Percentiles rank a stretch among this genome's conserved stretches.
phyloP scores from a whole-genome alignment of 2,329 filamentous ascomycete species.

The Aspergillus japonicus region DNA sequence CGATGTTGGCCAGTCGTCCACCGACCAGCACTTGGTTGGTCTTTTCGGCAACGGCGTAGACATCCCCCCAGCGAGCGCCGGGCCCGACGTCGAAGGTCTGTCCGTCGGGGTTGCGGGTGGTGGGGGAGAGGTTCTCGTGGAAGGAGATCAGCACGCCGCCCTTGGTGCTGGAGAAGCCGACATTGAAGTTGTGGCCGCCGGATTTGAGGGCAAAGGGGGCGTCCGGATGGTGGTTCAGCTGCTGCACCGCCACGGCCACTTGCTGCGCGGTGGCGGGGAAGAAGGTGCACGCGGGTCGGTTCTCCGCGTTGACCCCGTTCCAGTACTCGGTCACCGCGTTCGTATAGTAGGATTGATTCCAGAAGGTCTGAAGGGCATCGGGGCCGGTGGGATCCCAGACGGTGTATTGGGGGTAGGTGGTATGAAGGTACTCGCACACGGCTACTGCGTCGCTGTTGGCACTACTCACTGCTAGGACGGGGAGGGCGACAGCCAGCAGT shows the following conservation, averaged over 20 bases:
- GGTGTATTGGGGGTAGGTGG: slow-evolving; percentile 1
- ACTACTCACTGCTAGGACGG: background rate
- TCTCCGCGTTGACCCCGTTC: slow-evolving; percentile 13
- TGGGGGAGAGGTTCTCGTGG: slow-evolving; percentile 12
- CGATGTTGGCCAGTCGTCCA: slow-evolving; percentile 13
- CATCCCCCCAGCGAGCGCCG: slow-evolving; percentile 15
- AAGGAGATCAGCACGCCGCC: slow-evolving; percentile 12
- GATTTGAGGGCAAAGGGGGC: slow-evolving; percentile 10
- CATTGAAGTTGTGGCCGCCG: slow-evolving; percentile 15
- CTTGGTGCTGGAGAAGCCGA: slow-evolving; percentile 10
- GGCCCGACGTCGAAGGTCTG: slow-evolving; percentile 14
- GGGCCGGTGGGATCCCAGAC: slow-evolving; percentile 5
- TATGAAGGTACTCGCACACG: background rate
- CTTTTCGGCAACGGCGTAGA: slow-evolving; percentile 9
- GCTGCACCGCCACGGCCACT: slow-evolving; percentile 9
- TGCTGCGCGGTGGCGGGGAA: slow-evolving; percentile 13
- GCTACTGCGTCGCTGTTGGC: background rate
- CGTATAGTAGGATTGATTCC: slow-evolving; percentile 6
- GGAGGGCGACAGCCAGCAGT: background rate
- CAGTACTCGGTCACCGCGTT: slow-evolving; percentile 10
- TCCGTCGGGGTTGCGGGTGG: slow-evolving; percentile 8
- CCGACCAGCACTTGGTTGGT: slow-evolving; percentile 13
- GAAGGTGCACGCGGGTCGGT: slow-evolving; percentile 13
- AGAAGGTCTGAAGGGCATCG: background rate
- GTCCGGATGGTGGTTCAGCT: slow-evolving; percentile 6